Base-by-base conservation (phyloP, 495 filamentous ascomycete genomes). In the Eremomyces bilateralis region DNA sequence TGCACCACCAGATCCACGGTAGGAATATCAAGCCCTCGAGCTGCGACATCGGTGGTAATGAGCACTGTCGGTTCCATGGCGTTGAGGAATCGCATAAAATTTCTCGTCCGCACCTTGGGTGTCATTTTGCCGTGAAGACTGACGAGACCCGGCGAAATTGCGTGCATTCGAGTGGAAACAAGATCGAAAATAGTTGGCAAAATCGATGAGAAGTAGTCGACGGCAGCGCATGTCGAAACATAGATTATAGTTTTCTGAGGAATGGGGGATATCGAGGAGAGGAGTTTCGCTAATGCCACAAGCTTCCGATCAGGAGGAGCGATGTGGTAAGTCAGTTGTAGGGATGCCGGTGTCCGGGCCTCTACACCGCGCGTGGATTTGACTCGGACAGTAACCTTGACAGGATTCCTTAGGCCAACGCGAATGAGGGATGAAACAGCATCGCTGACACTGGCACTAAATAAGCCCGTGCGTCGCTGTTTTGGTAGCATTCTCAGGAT, bases 1-100 rank as follows among this genome's bases (percentile, higher is more conserved):
- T 95, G 85, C 2, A 94, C 64, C 20, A 95, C 85, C 4, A 95
- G 66, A 53, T 97, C 90, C 21, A 94, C 82, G 37, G 80, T 75
- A 1, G 90, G 88, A 40, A 97, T 91, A 47, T 97, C 88, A 12
- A 97, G 69, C 20, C 84, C 84, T 32, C 83, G 67, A 17, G 83
- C 78, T 10, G 79, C 76, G 12, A 85, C 76, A 48, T 85, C 79
- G 10, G 78, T 84, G 4, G 81, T 95, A 1, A 97, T 62, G 28
- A 97, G 73, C 18, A 95, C 66, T 24, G 73, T 67, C 3, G 85
- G 80, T 0, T 50, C 59, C 2, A 53, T 50, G 31, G 67, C 57
- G 41, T 71, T 75, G 17, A 74, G 60, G 53, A 93, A 97, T 44
- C 62, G 72, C 42, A 56, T 61, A 52, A 81, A 88, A 57, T 80